Conservation (phyloP, 139 green algal species). For the Nannochloris sp. region DNA sequence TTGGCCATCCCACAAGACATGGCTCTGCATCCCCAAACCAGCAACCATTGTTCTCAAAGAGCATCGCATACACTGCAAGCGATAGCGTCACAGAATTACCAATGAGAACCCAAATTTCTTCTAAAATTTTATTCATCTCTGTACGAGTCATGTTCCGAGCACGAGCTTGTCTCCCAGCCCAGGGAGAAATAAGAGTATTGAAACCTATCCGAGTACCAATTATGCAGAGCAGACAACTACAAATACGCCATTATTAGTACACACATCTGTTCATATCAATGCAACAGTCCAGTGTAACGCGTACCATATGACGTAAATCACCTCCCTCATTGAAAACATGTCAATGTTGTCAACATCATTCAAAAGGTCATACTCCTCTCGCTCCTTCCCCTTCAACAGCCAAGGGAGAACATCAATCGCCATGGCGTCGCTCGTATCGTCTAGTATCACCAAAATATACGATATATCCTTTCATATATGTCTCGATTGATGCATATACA, state of each 20-base stretch:
- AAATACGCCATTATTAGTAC: not conserved
- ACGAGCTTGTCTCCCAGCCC: not conserved
- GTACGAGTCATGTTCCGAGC: not conserved
- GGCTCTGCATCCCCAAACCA: slow-evolving; percentile 3
- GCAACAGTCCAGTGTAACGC: too few relatives aligned
- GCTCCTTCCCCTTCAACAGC: slow-evolving; percentile 6
- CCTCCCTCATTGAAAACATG: too few relatives aligned
- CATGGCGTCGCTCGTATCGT: not conserved
- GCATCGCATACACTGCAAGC: slow-evolving; percentile 8
- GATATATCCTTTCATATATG: too few relatives aligned
- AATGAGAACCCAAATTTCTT: slow-evolving; percentile 22
- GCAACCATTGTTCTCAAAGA: slow-evolving; percentile 20
- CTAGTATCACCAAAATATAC: not conserved
- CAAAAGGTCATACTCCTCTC: not conserved
- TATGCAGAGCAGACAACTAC: slow-evolving; percentile 1
- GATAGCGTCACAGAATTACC: slow-evolving; percentile 15
- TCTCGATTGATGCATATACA: too few relatives aligned
- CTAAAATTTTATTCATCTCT: slow-evolving; percentile 13
- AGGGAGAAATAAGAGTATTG: not conserved
- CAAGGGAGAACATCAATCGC: slow-evolving; percentile 4
- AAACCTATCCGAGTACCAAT: slow-evolving; percentile 1
- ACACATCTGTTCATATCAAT: too few relatives aligned
- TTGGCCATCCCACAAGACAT: slow-evolving; percentile 25
- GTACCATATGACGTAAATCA: too few relatives aligned
- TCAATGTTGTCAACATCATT: too few relatives aligned